These are phyloP conservation scores for Penicilliopsis zonata DNA, from an alignment of 495 filamentous ascomycete genomes.

Conservation along the genomic window DNA sequence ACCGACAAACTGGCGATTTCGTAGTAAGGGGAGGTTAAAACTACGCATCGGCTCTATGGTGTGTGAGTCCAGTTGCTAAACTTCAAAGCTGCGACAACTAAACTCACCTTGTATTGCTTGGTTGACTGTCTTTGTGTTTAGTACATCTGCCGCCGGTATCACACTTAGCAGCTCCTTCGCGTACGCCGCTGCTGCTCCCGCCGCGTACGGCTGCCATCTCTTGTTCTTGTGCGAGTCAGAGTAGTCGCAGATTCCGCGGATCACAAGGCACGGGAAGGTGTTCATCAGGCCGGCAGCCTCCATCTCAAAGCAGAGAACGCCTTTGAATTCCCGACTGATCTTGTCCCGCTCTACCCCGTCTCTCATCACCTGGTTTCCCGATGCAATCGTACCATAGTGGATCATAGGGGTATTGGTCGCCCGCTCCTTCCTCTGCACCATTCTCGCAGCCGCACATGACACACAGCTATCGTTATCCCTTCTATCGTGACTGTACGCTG, in stretches of 20 bases:
- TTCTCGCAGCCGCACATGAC: slow-evolving; percentile 7
- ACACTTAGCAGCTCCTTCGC: slow-evolving; percentile 5
- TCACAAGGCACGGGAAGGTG: slow-evolving; percentile 13
- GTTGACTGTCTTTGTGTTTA: background rate
- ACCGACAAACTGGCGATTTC: slow-evolving; percentile 13
- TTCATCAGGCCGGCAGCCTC: slow-evolving; percentile 18
- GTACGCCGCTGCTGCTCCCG: slow-evolving; percentile 13
- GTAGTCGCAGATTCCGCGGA: slow-evolving; percentile 26
- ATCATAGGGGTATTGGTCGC: slow-evolving; percentile 4
- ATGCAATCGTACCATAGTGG: slow-evolving; percentile 28
- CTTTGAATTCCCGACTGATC: slow-evolving; percentile 12
- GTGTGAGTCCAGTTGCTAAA: too few relatives aligned
- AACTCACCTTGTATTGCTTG: background rate
- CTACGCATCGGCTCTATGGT: slow-evolving; percentile 5
- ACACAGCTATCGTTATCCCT: slow-evolving; percentile 6
- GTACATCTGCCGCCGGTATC: too few relatives aligned
- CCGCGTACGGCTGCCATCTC: slow-evolving; percentile 20
- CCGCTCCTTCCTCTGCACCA: slow-evolving; percentile 5
- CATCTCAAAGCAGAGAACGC: slow-evolving; percentile 19
- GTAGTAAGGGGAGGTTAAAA: slow-evolving; percentile 9
- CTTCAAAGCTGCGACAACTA: too few relatives aligned
- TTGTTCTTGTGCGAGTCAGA: slow-evolving; percentile 22
- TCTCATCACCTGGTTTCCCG: slow-evolving; percentile 8
- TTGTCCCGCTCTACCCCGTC: slow-evolving; percentile 5
- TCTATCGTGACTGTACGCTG: slow-evolving; percentile 15